These are phyloP conservation scores for Tricholoma hemisulphureum DNA, from an alignment of 768 basidiomycete genomes.

Conservation along the genomic window DNA sequence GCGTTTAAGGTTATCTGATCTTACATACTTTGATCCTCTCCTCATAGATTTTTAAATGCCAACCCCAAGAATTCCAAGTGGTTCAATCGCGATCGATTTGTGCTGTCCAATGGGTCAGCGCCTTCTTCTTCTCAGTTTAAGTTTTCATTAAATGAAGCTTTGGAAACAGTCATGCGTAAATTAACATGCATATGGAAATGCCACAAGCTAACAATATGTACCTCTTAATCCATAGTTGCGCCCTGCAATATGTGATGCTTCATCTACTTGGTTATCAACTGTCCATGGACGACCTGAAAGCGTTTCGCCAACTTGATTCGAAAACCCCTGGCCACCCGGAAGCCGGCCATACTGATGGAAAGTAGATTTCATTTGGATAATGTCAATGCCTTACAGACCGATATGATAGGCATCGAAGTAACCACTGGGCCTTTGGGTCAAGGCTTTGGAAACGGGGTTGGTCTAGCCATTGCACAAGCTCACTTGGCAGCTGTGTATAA, in stretches of 20 bases:
- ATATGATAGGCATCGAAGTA: constrained; percentile 67
- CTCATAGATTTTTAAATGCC: constrained; percentile 73
- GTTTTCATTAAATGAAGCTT: constrained; percentile 12
- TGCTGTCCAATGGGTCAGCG: constrained; percentile 91
- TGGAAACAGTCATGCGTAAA: constrained; percentile 68
- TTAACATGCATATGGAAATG: constrained; percentile 9
- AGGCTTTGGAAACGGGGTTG: constrained; percentile 91
- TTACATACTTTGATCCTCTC: not conserved
- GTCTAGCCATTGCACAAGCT: constrained; percentile 89
- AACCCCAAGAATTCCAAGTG: constrained; percentile 89
- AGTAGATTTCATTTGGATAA: constrained; percentile 6
- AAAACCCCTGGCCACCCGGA: constrained; percentile 95
- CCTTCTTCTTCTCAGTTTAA: not conserved
- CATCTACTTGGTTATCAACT: constrained; percentile 92
- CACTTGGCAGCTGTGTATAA: constrained; percentile 90
- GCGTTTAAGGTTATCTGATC: constrained; percentile 7
- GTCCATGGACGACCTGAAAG: constrained; percentile 88
- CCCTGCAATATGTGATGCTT: constrained; percentile 88
- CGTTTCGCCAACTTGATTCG: constrained; percentile 88
- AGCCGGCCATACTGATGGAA: constrained; percentile 51
- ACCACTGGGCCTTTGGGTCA: constrained; percentile 97
- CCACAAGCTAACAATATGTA: not conserved
- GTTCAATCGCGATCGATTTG: constrained; percentile 97
- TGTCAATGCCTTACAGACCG: constrained; percentile 1
- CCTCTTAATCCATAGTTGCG: constrained; percentile 58